Percentiles rank a stretch among this genome's conserved stretches.
phyloP scores from a whole-genome alignment of 192 early-diverging fungal genomes.

The Rhizophagus clarus region DNA sequence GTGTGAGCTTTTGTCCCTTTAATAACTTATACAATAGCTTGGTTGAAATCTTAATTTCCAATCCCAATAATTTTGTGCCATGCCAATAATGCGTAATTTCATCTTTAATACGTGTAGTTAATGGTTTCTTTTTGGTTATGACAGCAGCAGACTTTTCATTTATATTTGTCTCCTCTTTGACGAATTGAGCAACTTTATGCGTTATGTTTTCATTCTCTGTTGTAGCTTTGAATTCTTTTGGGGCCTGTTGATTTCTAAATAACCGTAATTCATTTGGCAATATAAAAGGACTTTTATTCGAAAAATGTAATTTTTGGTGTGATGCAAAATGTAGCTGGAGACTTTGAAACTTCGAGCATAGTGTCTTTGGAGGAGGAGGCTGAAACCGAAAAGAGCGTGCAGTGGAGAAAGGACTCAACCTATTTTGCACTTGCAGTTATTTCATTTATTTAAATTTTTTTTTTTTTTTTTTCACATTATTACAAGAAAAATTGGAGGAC shows the following conservation, averaged over 20 bases:
- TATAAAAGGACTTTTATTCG: background rate
- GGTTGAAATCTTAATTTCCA: constrained; percentile 85
- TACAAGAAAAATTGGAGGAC: no score
- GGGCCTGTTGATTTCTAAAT: background rate
- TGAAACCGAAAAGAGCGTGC: background rate
- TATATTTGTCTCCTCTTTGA: background rate
- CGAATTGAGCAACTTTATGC: constrained; percentile 16
- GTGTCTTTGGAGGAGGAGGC: background rate
- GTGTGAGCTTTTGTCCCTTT: constrained; percentile 74
- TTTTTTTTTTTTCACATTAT: no score
- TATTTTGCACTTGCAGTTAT: constrained; percentile 3
- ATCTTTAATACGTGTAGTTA: constrained; percentile 80
- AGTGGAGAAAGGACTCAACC: background rate
- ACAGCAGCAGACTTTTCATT: constrained; percentile 5
- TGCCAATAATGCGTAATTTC: constrained; percentile 93
- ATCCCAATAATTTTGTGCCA: constrained; percentile 85
- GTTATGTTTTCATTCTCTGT: background rate
- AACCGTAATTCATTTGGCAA: constrained; percentile 5
- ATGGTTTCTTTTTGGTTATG: constrained; percentile 52
- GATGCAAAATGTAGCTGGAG: background rate
- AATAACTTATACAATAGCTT: constrained; percentile 73
- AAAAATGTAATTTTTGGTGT: background rate
- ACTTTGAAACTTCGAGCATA: background rate
- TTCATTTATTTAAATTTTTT: background rate
- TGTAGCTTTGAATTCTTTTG: background rate